Base-by-base conservation (phyloP, 192 early-diverging fungal species). In the Podila horticola region DNA sequence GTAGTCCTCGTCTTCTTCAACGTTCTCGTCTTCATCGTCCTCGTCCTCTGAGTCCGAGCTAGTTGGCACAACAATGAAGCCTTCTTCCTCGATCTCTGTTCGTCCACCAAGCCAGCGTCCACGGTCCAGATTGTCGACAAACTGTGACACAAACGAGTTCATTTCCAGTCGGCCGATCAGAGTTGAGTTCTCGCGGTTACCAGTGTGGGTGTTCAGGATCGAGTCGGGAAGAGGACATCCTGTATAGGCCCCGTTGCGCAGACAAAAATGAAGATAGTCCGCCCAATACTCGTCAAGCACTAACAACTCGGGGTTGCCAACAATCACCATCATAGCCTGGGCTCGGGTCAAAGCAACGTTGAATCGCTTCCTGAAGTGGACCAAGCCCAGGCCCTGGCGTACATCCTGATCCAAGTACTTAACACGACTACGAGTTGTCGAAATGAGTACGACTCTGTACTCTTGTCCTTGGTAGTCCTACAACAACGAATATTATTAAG, bases 401-500 rank as follows among this genome's bases (percentile, higher is more conserved):
- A 86, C 59, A 82, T 89, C 88, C 33, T 79, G 64, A 57, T 85
- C 58, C 34, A 88, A 29, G 64, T 82, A 83, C 51, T 71, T 70
- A 4, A 38, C 51, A 20, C 79, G 77, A 28, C 74, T 83, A 24
- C 88, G 64, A 5, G 87, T 86, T 4, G 74, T 84, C 3, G 86
- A 88, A 15, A 89, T 48, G n/a, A 89, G 62, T 48, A 88, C 83
- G 6, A 88, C 77, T 50, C 74, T 74, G 59, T 86, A 74, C 55
- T 89, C 88, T 74, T 86, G 84, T 55, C 88, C 88, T 71, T 89
- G 88, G 49, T 86, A 89, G 60, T 88, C 85, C 82, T 89, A 74
- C 84, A n/a, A 86, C 84, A 62, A 74, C 58, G 20, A 86, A 64
- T 52, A n/a, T 52, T n/a, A n/a, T n/a, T n/a, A n/a, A n/a, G n/a